Evolutionary conservation across 352 stramenopile genomes (phyloP), one percentile per base, ranked within the genome.

Genomic region (Elongisporangium prolatum): DNA sequence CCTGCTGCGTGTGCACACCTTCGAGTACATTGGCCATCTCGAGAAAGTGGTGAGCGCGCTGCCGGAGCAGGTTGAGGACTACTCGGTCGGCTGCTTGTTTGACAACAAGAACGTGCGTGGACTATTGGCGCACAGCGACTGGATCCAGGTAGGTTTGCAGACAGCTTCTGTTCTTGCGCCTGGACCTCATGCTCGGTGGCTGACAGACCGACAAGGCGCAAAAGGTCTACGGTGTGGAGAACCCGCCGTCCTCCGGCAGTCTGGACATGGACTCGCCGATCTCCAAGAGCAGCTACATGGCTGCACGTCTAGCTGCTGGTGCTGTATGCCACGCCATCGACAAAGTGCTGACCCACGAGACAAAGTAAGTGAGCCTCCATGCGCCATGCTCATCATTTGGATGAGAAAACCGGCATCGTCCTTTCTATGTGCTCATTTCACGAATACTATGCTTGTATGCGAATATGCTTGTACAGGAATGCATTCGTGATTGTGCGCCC

Each of bases 221-320:
- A 21, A 77, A 65, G 22, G 83, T 70, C 56, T 85, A 83, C 48
- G 71, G 65, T n/a, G 71, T 69, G 10, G 59, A 64, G 62, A 70
- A 86, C 34, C 76, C 69, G 10, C 72, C 74, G 34, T 85, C 79
- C 0, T 59, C 65, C 2, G 76, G 69, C 11, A 79, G 62, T 50
- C 84, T 89, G 51, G 79, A 89, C 57, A 77, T 74, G 65, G 81
- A 91, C 50, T 83, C 79, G 24, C 72, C 77, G 1, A 85, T 91
- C 50, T 88, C 76, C 44, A 74, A 73, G 51, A 75, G 70, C 63
- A 87, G 74, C 58, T 88, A 86, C 47, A 54, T 72, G 49, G 77
- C 76, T 0, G 75, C 80, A 51, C 69, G 68, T 17, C 74, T 80
- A 50, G 80, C 80, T 18, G 80, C 74, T 14, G 80, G 80, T 1